These are phyloP conservation scores for Daldinia bambusicola DNA, from an alignment of 495 filamentous ascomycete genomes.

Conservation along the genomic window DNA sequence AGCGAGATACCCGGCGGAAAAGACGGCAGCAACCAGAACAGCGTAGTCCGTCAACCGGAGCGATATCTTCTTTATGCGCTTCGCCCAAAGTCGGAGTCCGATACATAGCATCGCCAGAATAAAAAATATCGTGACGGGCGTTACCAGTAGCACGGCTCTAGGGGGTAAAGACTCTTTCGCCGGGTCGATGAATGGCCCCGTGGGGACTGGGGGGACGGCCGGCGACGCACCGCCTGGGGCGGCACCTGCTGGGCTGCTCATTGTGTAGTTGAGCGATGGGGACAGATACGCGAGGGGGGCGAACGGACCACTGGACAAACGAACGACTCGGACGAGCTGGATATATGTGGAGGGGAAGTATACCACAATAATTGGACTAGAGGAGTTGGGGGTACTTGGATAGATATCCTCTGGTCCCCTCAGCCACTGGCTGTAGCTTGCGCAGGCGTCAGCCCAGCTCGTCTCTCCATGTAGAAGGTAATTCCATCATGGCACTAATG, in stretches of 20 bases:
- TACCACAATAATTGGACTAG: background rate
- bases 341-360: background rate
- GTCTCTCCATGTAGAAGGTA: too few relatives aligned
- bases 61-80: conserved; percentile 11
- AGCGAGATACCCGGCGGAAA: background rate
- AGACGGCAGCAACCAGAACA: background rate
- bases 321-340: background rate
- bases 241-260: background rate
- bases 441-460: background rate
- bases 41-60: conserved; percentile 3
- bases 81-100: conserved; percentile 6
- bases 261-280: background rate
- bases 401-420: background rate
- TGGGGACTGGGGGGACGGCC: background rate
- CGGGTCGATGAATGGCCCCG: background rate
- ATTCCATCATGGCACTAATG: background rate
- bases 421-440: background rate
- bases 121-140: background rate
- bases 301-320: background rate
- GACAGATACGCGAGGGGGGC: background rate
- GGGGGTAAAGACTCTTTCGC: background rate
- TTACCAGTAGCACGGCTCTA: background rate
- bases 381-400: background rate
- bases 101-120: background rate
- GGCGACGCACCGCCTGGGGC: background rate